Conservation (phyloP, 2,329 filamentous ascomycete species). For the Mycocentrospora acerina region DNA sequence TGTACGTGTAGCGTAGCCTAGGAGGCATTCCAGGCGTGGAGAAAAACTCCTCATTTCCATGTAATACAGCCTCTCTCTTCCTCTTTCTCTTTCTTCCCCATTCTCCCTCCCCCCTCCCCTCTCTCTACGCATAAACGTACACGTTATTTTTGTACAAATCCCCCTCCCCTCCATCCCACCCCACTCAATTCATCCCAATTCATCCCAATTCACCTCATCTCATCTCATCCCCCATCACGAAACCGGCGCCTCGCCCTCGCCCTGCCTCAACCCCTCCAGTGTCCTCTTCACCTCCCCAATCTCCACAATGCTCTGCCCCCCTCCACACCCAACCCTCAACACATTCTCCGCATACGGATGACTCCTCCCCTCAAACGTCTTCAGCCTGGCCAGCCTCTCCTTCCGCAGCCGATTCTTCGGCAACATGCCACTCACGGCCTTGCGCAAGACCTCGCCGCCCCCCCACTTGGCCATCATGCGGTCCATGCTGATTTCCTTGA, state of each 20-base stretch:
- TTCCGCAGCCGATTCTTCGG: constrained; percentile 94
- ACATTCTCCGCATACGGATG: constrained; percentile 94
- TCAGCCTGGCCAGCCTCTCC: constrained; percentile 81
- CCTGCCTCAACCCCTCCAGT: constrained; percentile 26
- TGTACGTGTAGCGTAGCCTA: too few species aligned
- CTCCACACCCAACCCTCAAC: constrained; percentile 61
- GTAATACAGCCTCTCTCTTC: too few species aligned
- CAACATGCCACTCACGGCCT: constrained; percentile 94
- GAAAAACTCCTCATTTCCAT: too few species aligned
- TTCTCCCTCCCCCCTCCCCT: too few species aligned
- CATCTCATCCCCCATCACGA: constrained; percentile 15
- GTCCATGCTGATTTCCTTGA: constrained; percentile 92
- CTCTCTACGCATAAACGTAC: neutral
- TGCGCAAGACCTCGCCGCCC: constrained; percentile 84
- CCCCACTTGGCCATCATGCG: constrained; percentile 91
- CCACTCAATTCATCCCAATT: neutral
- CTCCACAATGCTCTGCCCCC: constrained; percentile 36
- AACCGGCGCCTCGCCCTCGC: constrained; percentile 13
- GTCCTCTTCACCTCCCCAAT: constrained; percentile 43
- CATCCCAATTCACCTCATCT: neutral
- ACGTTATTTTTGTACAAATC: too few species aligned
- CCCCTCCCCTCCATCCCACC: too few species aligned
- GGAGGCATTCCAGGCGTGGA: too few species aligned
- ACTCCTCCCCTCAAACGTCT: constrained; percentile 89
- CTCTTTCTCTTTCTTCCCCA: too few species aligned